Evolutionary conservation across 2,329 filamentous ascomycete genomes (phyloP), one percentile per base, ranked within the genome.

Genomic region (Coniochaeta pulveracea): DNA sequence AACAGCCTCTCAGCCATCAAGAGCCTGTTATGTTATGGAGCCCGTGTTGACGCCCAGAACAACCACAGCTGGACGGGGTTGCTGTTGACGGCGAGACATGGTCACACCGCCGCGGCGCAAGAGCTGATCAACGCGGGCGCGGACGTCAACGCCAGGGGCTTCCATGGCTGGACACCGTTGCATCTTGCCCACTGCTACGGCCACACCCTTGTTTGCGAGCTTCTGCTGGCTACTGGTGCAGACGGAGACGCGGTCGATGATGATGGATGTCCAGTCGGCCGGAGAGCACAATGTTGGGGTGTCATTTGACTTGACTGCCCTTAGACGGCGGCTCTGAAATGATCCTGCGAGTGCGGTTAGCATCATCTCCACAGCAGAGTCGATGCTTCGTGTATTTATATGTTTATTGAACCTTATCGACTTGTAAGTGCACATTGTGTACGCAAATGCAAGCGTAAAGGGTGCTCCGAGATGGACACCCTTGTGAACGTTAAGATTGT

Each of bases 381-480:
- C n/a, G n/a, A n/a, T n/a, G n/a, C n/a, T n/a, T n/a, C n/a, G n/a
- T n/a, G n/a, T n/a, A n/a, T n/a, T n/a, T n/a, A n/a, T n/a, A n/a
- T n/a, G n/a, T n/a, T n/a, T n/a, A n/a, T n/a, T n/a, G n/a, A n/a
- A n/a, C n/a, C n/a, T n/a, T n/a, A n/a, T n/a, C n/a, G n/a, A n/a
- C n/a, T n/a, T n/a, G n/a, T n/a, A n/a, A n/a, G n/a, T n/a, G n/a
- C n/a, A n/a, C n/a, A n/a, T n/a, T n/a, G n/a, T n/a, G n/a, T n/a
- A n/a, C n/a, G n/a, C n/a, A n/a, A n/a, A n/a, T n/a, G 58, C 57
- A 3, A 75, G 50, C 8, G 66, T 72, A 34, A 61, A 50, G 40
- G 67, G 66, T 0, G 66, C 69, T 1, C 67, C 70, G 0, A 75
- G 51, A 41, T 72, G 67, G 2, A 69, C 69, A 0, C 66, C 66